phyloP scores from a whole-genome alignment of 75 land plant genomes.

The Picea glauca region DNA sequence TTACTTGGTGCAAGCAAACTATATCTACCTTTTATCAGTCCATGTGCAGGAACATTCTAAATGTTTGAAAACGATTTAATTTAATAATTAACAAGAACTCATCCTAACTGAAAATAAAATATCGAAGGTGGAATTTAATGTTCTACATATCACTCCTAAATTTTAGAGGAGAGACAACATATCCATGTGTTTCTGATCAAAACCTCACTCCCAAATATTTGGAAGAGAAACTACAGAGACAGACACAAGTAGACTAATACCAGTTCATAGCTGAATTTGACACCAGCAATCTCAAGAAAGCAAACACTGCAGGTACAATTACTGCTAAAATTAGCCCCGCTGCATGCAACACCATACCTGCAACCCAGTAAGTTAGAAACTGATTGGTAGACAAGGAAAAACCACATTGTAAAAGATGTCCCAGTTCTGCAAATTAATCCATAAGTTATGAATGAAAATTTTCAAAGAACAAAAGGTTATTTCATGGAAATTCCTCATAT shows the following conservation, averaged over 20 bases:
- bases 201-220: not conserved
- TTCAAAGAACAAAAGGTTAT: not conserved
- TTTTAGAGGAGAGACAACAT: not conserved
- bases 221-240: not conserved
- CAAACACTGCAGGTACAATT: conserved; percentile 58
- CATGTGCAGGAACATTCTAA: not conserved
- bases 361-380: conserved; percentile 11
- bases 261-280: conserved; percentile 78
- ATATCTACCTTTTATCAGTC: not conserved
- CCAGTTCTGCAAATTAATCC: not conserved
- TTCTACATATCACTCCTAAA: not conserved
- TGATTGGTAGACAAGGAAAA: too few relatives aligned
- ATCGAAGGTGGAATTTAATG: not conserved
- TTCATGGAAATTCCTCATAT: not conserved
- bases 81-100: not conserved
- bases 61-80: not conserved
- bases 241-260: conserved; percentile 25
- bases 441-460: not conserved
- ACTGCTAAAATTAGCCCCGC: conserved; percentile 53
- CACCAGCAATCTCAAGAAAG: conserved; percentile 55
- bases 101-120: not conserved
- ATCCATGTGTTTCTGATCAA: not conserved
- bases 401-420: not conserved
- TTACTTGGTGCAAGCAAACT: not conserved
- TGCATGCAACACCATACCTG: conserved; percentile 64